These are phyloP conservation scores for Calocybe gangraenosa DNA, from an alignment of 768 basidiomycete species.

Conservation along the genomic window DNA sequence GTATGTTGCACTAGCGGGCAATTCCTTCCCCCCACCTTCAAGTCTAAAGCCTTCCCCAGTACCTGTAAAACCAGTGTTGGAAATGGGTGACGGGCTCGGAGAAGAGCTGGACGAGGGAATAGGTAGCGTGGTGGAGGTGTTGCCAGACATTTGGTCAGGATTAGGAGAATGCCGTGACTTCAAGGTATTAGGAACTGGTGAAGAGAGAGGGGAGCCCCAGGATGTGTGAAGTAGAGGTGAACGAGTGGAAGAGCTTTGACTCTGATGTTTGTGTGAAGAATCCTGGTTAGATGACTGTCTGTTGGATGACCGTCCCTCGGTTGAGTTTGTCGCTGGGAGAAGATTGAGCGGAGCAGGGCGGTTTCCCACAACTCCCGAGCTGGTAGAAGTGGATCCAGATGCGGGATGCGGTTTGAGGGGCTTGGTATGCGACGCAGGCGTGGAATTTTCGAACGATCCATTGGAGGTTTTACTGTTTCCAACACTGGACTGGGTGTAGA, in stretches of 20 bases:
- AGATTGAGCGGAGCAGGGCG: conserved; percentile 29
- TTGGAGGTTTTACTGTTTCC: too few species aligned
- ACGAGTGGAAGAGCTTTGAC: conserved; percentile 7
- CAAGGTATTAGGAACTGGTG: conserved; percentile 17
- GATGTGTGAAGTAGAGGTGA: conserved; percentile 37
- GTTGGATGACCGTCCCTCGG: conserved; percentile 13
- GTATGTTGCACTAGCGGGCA: conserved; percentile 6
- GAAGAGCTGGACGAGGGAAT: not conserved
- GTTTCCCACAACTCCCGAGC: not conserved
- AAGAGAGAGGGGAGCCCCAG: conserved; percentile 32
- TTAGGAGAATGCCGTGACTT: conserved; percentile 14
- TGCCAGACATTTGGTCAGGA: too few species aligned
- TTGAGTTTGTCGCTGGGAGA: too few species aligned
- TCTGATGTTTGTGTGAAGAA: too few species aligned
- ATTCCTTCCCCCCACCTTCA: not conserved
- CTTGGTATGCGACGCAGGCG: not conserved
- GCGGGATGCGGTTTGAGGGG: not conserved
- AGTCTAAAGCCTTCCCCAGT: conserved; percentile 6
- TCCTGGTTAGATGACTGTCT: not conserved
- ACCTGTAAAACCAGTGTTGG: conserved; percentile 5
- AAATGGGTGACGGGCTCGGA: not conserved
- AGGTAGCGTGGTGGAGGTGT: not conserved
- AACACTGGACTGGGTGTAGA: conserved; percentile 33
- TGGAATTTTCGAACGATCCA: not conserved
- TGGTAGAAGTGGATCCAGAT: not conserved